Evolutionary conservation across 1,139 yeast genomes (phyloP).

Genomic region (Scheffersomyces titani): DNA sequence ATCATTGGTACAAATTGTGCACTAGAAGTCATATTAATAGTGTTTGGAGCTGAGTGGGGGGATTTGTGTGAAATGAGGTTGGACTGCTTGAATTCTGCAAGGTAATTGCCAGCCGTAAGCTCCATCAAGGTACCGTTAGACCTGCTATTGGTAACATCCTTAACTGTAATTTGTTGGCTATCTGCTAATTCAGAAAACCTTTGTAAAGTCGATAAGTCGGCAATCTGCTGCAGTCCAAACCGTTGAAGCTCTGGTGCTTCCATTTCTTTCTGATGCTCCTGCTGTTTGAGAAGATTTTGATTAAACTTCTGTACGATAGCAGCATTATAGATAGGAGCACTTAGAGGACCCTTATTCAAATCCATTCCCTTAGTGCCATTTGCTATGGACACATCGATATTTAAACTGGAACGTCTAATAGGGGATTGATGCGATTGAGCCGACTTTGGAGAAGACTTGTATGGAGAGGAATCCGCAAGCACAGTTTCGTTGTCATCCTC

Average conservation of each 20-base stretch:
- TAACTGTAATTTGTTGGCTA: neutral
- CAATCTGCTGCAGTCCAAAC: neutral
- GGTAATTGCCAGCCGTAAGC: neutral
- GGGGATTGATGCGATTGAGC: constrained; percentile 10
- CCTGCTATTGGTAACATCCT: neutral
- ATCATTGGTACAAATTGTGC: neutral
- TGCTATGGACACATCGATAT: constrained; percentile 20
- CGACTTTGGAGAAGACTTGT: constrained; percentile 22
- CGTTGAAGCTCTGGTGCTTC: neutral
- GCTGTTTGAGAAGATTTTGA: constrained; percentile 16
- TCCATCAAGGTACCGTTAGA: neutral
- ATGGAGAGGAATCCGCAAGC: constrained; percentile 43
- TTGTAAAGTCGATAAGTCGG: neutral
- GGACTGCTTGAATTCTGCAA: neutral
- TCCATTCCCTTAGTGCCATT: constrained; percentile 9
- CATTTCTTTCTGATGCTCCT: constrained; percentile 8
- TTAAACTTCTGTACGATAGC: constrained; percentile 16
- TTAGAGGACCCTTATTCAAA: constrained; percentile 29
- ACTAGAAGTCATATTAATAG: neutral
- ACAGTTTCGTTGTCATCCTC: constrained; percentile 46
- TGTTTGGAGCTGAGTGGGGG: neutral
- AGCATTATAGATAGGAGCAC: constrained; percentile 39
- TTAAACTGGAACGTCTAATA: constrained; percentile 10
- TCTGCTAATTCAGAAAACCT: neutral
- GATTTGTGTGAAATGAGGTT: neutral